A percentile compares a stretch with the other conserved stretches of the same genome.
phyloP scores from a whole-genome alignment of 2,329 filamentous ascomycete species.

The Anthostomella pinea region DNA sequence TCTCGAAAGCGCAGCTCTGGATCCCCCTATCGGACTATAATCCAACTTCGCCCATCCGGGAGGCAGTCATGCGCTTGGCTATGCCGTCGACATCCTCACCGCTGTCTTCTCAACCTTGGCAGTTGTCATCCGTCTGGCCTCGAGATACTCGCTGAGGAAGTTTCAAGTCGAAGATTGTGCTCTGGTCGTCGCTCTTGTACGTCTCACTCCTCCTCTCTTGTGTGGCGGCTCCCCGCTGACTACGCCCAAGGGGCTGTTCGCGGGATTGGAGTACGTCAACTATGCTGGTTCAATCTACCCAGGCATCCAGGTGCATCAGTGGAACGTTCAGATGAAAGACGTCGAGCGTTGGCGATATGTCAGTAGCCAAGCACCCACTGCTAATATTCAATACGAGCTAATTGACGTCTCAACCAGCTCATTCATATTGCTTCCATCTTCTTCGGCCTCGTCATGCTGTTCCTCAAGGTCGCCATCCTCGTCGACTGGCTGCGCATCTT shows the following conservation, averaged over 20 bases:
- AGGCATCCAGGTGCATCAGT: no score
- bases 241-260: no score
- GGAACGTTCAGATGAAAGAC: no score
- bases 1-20: slow-evolving; percentile 3
- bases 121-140: slow-evolving; percentile 1
- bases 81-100: slow-evolving; percentile 3
- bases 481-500: slow-evolving; percentile 12
- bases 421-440: slow-evolving; percentile 1
- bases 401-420: no score
- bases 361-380: neutral
- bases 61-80: slow-evolving; percentile 6
- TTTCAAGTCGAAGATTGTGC: slow-evolving; percentile 4
- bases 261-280: no score
- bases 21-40: slow-evolving; percentile 3
- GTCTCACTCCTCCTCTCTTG: neutral
- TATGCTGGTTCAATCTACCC: no score
- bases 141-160: slow-evolving; percentile 1
- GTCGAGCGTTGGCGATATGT: no score
- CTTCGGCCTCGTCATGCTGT: slow-evolving; percentile 1
- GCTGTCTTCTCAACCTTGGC: slow-evolving; percentile 1
- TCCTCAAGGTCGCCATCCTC: slow-evolving; percentile 9
- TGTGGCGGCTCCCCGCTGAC: no score
- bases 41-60: slow-evolving; percentile 8
- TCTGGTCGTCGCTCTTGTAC: neutral
- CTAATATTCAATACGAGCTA: no score